A percentile compares a stretch with the other conserved stretches of the same genome.
Conservation (phyloP, 257 asterid genomes). For the Solanum acaule region DNA sequence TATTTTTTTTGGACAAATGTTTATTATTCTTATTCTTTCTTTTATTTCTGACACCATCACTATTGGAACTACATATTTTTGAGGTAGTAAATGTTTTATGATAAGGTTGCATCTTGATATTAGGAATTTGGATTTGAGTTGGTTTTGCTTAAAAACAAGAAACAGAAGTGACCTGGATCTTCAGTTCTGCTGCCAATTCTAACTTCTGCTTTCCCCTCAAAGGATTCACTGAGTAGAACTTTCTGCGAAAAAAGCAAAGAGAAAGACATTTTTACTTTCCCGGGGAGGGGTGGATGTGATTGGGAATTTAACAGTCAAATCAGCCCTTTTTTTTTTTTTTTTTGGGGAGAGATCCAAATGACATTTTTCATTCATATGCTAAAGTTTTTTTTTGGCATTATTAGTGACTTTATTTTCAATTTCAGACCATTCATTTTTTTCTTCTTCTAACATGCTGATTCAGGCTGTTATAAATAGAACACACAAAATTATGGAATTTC, state of each 20-base stretch:
- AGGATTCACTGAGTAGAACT: background rate
- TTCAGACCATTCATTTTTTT: background rate
- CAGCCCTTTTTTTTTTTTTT: background rate
- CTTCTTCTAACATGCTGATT: background rate
- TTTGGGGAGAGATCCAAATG: background rate
- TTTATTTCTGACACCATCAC: background rate
- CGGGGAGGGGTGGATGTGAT: background rate
- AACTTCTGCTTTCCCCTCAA: background rate
- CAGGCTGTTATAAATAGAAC: background rate
- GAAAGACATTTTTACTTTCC: background rate
- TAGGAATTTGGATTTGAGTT: background rate
- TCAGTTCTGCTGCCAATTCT: background rate
- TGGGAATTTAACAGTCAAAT: background rate
- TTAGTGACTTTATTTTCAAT: background rate
- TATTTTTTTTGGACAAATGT: background rate
- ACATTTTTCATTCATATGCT: background rate
- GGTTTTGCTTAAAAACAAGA: background rate
- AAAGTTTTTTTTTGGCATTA: background rate
- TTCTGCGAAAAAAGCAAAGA: background rate
- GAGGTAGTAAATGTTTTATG: background rate
- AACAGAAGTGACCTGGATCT: background rate
- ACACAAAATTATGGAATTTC: background rate
- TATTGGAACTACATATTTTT: background rate
- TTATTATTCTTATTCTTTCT: background rate
- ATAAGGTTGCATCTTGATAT: background rate